A percentile compares a stretch with the other conserved stretches of the same genome.
Evolutionary conservation across 2,329 filamentous ascomycete genomes (phyloP).

Genomic region (Aspergillus viridinutans): DNA sequence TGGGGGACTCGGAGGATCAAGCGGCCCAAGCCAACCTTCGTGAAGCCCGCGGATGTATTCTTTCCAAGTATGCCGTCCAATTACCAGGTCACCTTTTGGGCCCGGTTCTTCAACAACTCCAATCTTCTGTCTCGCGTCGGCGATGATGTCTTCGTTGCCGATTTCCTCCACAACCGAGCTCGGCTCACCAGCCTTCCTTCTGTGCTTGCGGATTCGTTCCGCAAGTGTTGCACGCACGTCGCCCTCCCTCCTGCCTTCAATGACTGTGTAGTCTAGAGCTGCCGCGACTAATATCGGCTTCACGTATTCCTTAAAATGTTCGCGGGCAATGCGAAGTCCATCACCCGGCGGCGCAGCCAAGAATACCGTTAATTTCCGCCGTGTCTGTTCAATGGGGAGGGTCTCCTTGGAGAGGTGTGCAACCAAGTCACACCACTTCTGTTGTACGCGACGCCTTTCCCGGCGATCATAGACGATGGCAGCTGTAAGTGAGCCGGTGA

Average conservation of each 20-base stretch:
- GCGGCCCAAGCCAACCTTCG: slow-evolving; percentile 90
- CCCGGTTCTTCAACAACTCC: slow-evolving; percentile 70
- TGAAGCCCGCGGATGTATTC: slow-evolving; percentile 91
- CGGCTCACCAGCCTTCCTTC: slow-evolving; percentile 59
- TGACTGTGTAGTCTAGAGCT: slow-evolving; percentile 91
- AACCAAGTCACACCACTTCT: slow-evolving; percentile 82
- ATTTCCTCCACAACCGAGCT: slow-evolving; percentile 37
- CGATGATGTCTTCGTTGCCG: slow-evolving; percentile 59
- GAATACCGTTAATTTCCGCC: slow-evolving; percentile 80
- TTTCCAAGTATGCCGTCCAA: slow-evolving; percentile 94
- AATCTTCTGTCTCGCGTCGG: slow-evolving; percentile 60
- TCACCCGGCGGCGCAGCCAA: slow-evolving; percentile 83
- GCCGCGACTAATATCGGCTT: slow-evolving; percentile 89
- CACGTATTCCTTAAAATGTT: slow-evolving; percentile 93
- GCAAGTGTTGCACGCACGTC: slow-evolving; percentile 84
- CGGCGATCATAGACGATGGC: slow-evolving; percentile 88
- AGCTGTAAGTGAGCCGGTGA: slow-evolving; percentile 72
- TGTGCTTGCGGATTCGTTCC: slow-evolving; percentile 68
- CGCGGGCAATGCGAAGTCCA: slow-evolving; percentile 75
- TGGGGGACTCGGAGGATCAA: slow-evolving; percentile 48
- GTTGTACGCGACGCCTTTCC: slow-evolving; percentile 78
- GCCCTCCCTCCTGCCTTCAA: slow-evolving; percentile 88
- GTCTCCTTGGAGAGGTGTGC: slow-evolving; percentile 77
- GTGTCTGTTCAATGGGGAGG: slow-evolving; percentile 67
- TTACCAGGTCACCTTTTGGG: slow-evolving; percentile 75